Conservation (phyloP, 306 rosid genomes). For the Prunus dulcis region DNA sequence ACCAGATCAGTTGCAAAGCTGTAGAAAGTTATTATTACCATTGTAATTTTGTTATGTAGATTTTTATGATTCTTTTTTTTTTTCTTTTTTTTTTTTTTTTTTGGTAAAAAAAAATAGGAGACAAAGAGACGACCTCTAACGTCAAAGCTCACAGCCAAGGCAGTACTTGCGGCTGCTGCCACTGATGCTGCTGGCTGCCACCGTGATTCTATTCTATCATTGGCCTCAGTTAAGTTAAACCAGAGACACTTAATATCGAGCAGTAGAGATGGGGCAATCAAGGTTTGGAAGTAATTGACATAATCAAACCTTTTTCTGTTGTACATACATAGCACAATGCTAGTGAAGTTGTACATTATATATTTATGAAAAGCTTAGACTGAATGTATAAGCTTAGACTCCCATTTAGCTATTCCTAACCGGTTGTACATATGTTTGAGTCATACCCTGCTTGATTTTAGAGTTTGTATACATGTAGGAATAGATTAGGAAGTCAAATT, state of each 20-base stretch:
- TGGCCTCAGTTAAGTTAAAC: constrained; percentile 92
- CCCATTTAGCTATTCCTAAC: constrained; percentile 2
- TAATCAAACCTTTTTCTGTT: constrained; percentile 15
- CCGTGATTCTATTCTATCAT: constrained; percentile 70
- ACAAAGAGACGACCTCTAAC: constrained; percentile 73
- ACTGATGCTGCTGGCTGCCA: constrained; percentile 94
- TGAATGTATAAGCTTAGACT: constrained; percentile 3
- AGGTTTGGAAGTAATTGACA: constrained; percentile 82
- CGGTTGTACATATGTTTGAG: neutral
- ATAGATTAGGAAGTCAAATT: neutral
- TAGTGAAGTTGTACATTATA: constrained; percentile 41
- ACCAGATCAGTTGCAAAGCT: neutral
- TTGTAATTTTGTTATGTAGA: constrained; percentile 13
- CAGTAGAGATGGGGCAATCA: constrained; percentile 93
- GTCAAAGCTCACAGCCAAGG: constrained; percentile 67
- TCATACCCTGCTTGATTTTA: constrained; percentile 21
- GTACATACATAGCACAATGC: constrained; percentile 45
- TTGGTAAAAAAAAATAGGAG: constrained; percentile 47
- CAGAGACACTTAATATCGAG: constrained; percentile 84
- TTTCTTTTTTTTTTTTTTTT: constrained; percentile 16
- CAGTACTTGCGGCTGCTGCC: constrained; percentile 83
- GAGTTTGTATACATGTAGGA: constrained; percentile 14
- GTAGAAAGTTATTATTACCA: neutral
- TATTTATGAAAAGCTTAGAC: constrained; percentile 18
- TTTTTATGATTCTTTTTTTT: constrained; percentile 12